Conservation (phyloP, 176 grass and related monocot species). For the Secale cereale region DNA sequence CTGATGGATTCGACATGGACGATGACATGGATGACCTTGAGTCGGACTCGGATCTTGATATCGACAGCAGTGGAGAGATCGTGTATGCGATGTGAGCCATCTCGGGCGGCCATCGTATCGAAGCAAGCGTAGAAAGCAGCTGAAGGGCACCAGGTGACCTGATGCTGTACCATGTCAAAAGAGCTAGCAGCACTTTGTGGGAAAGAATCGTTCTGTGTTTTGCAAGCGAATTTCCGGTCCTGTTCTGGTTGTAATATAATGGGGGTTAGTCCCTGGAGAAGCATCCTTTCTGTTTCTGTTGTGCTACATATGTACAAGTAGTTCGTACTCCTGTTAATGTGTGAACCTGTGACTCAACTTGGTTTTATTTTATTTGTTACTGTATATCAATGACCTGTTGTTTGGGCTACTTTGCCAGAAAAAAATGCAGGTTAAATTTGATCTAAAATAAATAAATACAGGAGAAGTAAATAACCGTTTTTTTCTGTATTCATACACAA, state of each 20-base stretch:
- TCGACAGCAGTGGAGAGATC: slow-evolving; percentile 75
- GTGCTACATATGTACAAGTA: slow-evolving; percentile 14
- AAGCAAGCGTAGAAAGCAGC: slow-evolving; percentile 2
- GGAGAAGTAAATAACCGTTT: background rate
- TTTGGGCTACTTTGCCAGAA: background rate
- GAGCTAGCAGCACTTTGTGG: slow-evolving; percentile 33
- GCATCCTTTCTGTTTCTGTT: background rate
- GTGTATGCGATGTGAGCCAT: slow-evolving; percentile 65
- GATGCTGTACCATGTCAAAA: slow-evolving; percentile 37
- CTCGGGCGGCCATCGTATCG: background rate
- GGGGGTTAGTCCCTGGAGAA: slow-evolving; percentile 11
- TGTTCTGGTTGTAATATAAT: slow-evolving; percentile 28
- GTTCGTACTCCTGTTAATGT: slow-evolving; percentile 17
- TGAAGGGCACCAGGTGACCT: slow-evolving; percentile 17
- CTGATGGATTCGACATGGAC: slow-evolving; percentile 48
- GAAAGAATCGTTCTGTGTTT: slow-evolving; percentile 24
- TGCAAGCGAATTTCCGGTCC: background rate
- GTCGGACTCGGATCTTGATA: slow-evolving; percentile 58
- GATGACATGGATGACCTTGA: slow-evolving; percentile 80
- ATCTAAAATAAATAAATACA: background rate
- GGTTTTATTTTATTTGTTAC: background rate
- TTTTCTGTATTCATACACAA: background rate
- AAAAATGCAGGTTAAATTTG: background rate
- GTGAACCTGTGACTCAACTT: background rate
- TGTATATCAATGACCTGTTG: background rate